Percentiles rank a stretch among this genome's conserved stretches.
Evolutionary conservation across 176 grass and related monocot species (phyloP).

Genomic region (Carex cristatella): DNA sequence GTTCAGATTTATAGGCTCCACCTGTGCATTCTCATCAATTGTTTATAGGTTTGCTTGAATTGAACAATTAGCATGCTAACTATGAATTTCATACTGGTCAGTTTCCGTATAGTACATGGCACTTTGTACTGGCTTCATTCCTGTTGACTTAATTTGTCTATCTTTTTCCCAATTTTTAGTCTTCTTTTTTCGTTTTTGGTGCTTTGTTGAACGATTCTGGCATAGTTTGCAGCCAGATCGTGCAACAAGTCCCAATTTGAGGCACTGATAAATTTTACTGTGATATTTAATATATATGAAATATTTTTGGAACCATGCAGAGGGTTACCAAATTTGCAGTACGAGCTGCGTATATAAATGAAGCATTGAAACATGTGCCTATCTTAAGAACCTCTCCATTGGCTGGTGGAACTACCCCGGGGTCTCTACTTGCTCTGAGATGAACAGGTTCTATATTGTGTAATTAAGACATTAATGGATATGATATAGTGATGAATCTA

Average conservation of each 20-base stretch:
- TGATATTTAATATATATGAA: background rate
- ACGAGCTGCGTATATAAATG: conserved; percentile 26
- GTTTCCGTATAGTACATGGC: background rate
- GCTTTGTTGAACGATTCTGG: background rate
- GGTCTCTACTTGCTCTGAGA: conserved; percentile 24
- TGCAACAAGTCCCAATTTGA: background rate
- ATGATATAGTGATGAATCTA: conserved; percentile 10
- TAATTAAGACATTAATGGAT: background rate
- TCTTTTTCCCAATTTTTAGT: background rate
- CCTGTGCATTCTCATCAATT: background rate
- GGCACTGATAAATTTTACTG: background rate
- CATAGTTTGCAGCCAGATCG: background rate
- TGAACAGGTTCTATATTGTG: conserved; percentile 3
- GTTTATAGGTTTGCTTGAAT: background rate
- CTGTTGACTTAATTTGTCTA: background rate
- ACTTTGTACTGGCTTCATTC: background rate
- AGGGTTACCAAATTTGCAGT: conserved; percentile 16
- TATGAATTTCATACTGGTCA: background rate
- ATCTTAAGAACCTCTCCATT: conserved; percentile 21
- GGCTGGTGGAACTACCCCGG: background rate
- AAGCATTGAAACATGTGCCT: conserved; percentile 19
- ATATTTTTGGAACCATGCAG: conserved; percentile 25
- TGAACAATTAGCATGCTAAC: background rate
- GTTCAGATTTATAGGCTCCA: background rate
- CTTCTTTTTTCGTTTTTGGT: background rate